These are phyloP conservation scores for Ceratocystiopsis minuta DNA, from an alignment of 2,329 filamentous ascomycete genomes.

Conservation along the genomic window DNA sequence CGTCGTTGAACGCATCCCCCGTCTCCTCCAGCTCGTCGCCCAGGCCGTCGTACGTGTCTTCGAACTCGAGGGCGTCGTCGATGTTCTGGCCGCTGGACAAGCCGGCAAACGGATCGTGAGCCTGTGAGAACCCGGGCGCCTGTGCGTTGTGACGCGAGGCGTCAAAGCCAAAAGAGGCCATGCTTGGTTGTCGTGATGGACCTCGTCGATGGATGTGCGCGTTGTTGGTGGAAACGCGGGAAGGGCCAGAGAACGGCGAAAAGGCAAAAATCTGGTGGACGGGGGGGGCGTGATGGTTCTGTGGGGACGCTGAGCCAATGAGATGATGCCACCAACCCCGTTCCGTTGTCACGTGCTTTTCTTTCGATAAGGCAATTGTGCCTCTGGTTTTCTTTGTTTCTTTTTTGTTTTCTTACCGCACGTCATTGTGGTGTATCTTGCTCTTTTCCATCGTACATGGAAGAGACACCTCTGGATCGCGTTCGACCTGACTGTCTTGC, in stretches of 20 bases:
- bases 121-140: slow-evolving; percentile 66
- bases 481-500: no score
- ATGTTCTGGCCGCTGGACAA: slow-evolving; percentile 49
- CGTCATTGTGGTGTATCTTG: no score
- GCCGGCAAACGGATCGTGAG: slow-evolving; percentile 73
- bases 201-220: slow-evolving; percentile 1
- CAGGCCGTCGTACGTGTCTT: slow-evolving; percentile 92
- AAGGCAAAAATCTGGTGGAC: no score
- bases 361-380: no score
- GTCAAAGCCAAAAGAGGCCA: slow-evolving; percentile 92
- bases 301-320: no score
- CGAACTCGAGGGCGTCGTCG: slow-evolving; percentile 54
- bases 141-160: slow-evolving; percentile 47
- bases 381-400: no score
- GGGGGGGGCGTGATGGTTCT: no score
- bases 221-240: background rate
- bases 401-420: no score
- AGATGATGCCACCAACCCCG: no score
- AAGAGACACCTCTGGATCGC: no score
- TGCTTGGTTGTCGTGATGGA: slow-evolving; percentile 18
- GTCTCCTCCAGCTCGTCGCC: slow-evolving; percentile 82
- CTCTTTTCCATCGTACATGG: no score
- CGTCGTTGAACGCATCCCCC: slow-evolving; percentile 89
- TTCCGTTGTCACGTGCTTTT: no score
- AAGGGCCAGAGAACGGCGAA: background rate